Conservation (phyloP, 192 early-diverging fungal species). For the Allomyces macrogynus region DNA sequence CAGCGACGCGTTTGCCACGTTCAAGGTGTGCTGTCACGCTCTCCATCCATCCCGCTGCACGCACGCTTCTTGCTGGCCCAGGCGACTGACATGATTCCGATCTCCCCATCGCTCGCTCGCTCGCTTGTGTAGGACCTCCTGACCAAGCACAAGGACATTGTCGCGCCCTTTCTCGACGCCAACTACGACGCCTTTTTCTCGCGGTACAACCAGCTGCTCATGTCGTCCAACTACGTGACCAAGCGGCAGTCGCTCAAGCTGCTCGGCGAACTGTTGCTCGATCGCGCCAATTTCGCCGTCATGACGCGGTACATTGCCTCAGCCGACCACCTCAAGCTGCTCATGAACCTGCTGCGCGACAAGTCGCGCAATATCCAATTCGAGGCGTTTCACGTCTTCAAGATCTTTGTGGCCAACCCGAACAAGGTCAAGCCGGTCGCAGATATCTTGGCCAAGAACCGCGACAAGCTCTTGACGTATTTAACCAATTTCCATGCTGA, state of each 20-base stretch:
- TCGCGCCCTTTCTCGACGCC: constrained; percentile 65
- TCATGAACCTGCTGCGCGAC: constrained; percentile 93
- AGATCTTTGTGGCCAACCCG: constrained; percentile 98
- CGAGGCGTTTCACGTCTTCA: constrained; percentile 99
- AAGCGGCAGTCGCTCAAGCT: constrained; percentile 96
- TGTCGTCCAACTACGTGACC: constrained; percentile 92
- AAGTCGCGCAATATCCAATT: constrained; percentile 97
- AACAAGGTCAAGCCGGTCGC: constrained; percentile 80
- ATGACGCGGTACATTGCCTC: constrained; percentile 89
- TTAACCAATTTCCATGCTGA: constrained; percentile 87
- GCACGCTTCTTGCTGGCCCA: too few species aligned
- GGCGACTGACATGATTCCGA: not conserved
- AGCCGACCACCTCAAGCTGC: constrained; percentile 83
- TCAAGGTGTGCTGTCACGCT: constrained; percentile 52
- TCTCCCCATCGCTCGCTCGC: not conserved
- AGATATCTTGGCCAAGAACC: constrained; percentile 82
- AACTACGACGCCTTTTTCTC: constrained; percentile 66
- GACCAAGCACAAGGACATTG: constrained; percentile 82
- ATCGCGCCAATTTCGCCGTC: constrained; percentile 80
- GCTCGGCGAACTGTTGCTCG: constrained; percentile 88
- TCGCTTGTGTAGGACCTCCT: constrained; percentile 76
- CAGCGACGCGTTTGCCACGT: constrained; percentile 93
- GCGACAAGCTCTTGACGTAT: constrained; percentile 71
- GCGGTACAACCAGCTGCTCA: constrained; percentile 61
- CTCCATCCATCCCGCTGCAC: too few species aligned